Base-by-base conservation (phyloP, 169 alveolate species). In the Pseudocohnilembus persalinus region DNA sequence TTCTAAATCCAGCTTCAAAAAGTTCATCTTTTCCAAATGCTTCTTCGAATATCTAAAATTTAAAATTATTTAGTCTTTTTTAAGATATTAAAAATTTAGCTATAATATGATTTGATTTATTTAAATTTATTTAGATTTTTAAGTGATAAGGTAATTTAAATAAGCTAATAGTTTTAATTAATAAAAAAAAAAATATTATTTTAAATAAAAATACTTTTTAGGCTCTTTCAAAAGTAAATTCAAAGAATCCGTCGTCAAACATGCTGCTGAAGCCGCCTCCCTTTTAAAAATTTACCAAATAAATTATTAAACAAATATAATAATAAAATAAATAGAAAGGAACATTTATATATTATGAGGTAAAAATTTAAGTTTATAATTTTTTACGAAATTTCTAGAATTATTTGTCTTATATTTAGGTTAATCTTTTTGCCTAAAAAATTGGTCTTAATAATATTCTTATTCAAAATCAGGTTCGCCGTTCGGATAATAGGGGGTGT, bases 141-240 rank as follows among this genome's bases (percentile, higher is more conserved):
- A n/a, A n/a, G n/a, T n/a, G n/a, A n/a, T n/a, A n/a, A n/a, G n/a
- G n/a, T n/a, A n/a, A n/a, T n/a, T n/a, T n/a, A n/a, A n/a, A n/a
- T n/a, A n/a, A n/a, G n/a, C n/a, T n/a, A n/a, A n/a, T n/a, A n/a
- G n/a, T n/a, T n/a, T n/a, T n/a, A n/a, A n/a, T n/a, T n/a, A n/a
- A n/a, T n/a, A n/a, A n/a, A n/a, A n/a, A n/a, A n/a, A n/a, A n/a
- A n/a, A n/a, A n/a, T n/a, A n/a, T n/a, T n/a, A n/a, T n/a, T n/a
- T n/a, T n/a, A n/a, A n/a, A n/a, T n/a, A n/a, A n/a, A n/a, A n/a
- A n/a, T 49, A 49, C 68, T 20, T 49, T 49, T 35, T 91, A 86
- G 35, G 94, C 93, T 65, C 78, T 73, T 29, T 77, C 31, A 85
- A 93, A 90, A 28, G 89, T 85, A 83, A 89, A 93, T 88, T 68